phyloP scores from a whole-genome alignment of 2,329 filamentous ascomycete species.

The Pyrenochaeta sp. region DNA sequence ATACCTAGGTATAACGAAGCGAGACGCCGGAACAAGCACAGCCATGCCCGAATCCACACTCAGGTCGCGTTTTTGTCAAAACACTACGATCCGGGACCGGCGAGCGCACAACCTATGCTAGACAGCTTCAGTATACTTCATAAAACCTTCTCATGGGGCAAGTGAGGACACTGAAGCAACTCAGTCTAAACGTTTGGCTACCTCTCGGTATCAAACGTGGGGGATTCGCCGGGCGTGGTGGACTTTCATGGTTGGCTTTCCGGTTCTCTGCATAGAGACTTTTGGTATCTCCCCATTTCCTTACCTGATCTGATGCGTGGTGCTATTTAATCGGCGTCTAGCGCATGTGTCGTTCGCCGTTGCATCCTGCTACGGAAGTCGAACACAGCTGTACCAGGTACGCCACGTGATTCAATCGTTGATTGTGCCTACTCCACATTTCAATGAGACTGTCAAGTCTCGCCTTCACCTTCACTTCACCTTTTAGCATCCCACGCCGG shows the following conservation, averaged over 20 bases:
- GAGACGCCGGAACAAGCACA: constrained; percentile 31
- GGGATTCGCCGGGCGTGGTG: constrained; percentile 24
- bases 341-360: constrained; percentile 13
- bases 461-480: neutral
- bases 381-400: neutral
- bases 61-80: constrained; percentile 20
- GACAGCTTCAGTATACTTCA: constrained; percentile 3
- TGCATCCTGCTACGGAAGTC: neutral
- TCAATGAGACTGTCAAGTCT: neutral
- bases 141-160: constrained; percentile 4
- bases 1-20: constrained; percentile 32
- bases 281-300: constrained; percentile 36
- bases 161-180: constrained; percentile 8
- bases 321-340: constrained; percentile 38
- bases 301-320: constrained; percentile 28
- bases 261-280: constrained; percentile 27
- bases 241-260: constrained; percentile 29
- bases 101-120: constrained; percentile 13
- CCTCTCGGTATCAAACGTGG: constrained; percentile 12
- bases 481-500: no score
- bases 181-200: constrained; percentile 12
- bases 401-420: neutral
- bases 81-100: constrained; percentile 21
- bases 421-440: neutral
- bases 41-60: constrained; percentile 25